A percentile compares a stretch with the other conserved stretches of the same genome.
Conservation (phyloP, 345 rosid genomes). For the Hibiscus tridactylites region DNA sequence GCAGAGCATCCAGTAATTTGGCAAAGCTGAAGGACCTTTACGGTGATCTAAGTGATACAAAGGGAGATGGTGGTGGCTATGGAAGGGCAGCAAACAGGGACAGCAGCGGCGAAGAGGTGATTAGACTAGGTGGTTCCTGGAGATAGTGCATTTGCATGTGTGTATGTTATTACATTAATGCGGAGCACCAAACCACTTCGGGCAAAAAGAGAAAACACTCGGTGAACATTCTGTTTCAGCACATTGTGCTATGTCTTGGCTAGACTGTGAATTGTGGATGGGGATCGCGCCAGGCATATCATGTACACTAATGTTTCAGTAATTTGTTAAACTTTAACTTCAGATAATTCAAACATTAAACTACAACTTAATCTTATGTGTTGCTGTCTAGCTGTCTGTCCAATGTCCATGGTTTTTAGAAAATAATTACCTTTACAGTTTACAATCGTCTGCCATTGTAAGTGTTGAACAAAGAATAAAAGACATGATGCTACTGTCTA, state of each 20-base stretch:
- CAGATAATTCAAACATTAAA: neutral
- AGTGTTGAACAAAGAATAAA: no score
- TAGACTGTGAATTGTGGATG: neutral
- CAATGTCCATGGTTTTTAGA: no score
- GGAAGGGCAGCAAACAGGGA: slow-evolving; percentile 52
- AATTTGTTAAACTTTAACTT: neutral
- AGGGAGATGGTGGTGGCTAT: slow-evolving; percentile 31
- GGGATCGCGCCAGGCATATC: neutral
- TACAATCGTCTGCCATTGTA: no score
- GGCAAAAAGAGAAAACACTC: neutral
- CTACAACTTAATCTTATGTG: neutral
- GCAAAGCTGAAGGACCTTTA: slow-evolving; percentile 90
- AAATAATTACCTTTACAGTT: no score
- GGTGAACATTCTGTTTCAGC: neutral
- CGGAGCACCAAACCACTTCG: neutral
- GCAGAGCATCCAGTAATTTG: slow-evolving; percentile 61
- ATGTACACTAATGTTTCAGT: neutral
- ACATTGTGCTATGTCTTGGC: no score
- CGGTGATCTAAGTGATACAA: slow-evolving; percentile 51
- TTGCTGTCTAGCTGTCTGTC: no score
- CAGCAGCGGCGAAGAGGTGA: slow-evolving; percentile 68
- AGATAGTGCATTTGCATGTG: slow-evolving; percentile 19
- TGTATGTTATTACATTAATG: no score
- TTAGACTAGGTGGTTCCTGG: slow-evolving; percentile 89
- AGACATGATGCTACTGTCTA: no score